phyloP scores from a whole-genome alignment of 257 asterid species.

The Nicotiana otophora region DNA sequence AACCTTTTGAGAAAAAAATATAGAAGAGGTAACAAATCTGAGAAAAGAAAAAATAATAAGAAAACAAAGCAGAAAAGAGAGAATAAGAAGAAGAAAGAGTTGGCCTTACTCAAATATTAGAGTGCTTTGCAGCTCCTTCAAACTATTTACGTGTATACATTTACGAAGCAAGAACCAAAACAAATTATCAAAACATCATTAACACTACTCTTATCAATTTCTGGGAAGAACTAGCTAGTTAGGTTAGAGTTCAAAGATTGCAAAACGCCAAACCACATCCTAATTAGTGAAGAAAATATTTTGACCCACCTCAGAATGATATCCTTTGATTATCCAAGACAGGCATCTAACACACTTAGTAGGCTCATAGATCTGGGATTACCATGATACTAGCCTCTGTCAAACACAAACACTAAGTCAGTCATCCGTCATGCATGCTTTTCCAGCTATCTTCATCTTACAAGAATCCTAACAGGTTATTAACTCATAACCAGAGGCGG shows the following conservation, averaged over 20 bases:
- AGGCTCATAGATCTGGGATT: neutral
- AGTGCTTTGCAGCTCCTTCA: neutral
- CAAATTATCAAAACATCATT: neutral
- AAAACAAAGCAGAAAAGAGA: neutral
- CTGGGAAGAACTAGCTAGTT: neutral
- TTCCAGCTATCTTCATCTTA: neutral
- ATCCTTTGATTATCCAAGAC: neutral
- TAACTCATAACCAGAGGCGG: neutral
- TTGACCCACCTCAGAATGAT: neutral
- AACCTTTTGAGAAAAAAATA: neutral
- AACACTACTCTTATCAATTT: neutral
- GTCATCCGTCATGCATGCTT: neutral
- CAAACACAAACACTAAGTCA: neutral
- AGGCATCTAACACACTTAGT: neutral
- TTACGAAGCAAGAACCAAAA: neutral
- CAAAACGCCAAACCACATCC: neutral
- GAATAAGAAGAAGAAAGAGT: neutral
- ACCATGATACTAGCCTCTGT: neutral
- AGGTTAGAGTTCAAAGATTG: neutral
- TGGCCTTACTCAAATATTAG: neutral
- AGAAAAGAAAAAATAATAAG: neutral
- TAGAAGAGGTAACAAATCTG: neutral
- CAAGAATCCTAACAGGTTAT: neutral
- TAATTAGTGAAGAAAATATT: neutral
- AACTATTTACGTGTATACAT: neutral